Evolutionary conservation across 192 early-diverging fungal genomes (phyloP).

Genomic region (Thamnidium elegans): DNA sequence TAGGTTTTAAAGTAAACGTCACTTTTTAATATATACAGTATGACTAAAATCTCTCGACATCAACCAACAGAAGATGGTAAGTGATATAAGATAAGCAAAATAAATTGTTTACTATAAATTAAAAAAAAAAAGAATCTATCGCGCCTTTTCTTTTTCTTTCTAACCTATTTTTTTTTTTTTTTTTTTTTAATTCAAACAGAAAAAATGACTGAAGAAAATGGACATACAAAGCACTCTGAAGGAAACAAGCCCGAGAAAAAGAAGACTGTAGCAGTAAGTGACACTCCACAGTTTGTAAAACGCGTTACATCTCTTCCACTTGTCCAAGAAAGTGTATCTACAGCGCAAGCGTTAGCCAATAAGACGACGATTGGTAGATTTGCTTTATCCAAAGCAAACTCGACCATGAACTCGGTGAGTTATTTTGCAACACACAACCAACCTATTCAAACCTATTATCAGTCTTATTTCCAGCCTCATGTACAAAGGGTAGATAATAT

Average conservation of each 20-base stretch:
- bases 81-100: background rate
- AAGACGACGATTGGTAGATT: slow-evolving; percentile 29
- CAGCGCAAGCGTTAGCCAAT: slow-evolving; percentile 27
- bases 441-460: slow-evolving; percentile 35
- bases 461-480: slow-evolving; percentile 52
- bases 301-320: slow-evolving; percentile 36
- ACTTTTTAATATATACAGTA: background rate
- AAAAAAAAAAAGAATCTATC: background rate
- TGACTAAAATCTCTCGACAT: slow-evolving; percentile 10
- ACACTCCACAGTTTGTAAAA: slow-evolving; percentile 20
- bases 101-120: background rate
- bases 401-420: slow-evolving; percentile 13
- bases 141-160: background rate
- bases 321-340: slow-evolving; percentile 29
- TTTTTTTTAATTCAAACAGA: background rate
- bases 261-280: background rate
- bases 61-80: slow-evolving; percentile 10
- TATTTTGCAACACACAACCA: slow-evolving; percentile 16
- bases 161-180: background rate
- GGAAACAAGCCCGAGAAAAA: background rate
- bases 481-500: slow-evolving; percentile 57
- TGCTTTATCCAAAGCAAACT: slow-evolving; percentile 29
- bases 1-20: background rate
- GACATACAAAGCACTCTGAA: slow-evolving; percentile 6
- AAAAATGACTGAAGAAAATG: slow-evolving; percentile 15